phyloP scores from a whole-genome alignment of 352 stramenopile genomes.

The Globisporangium recalcitrans region DNA sequence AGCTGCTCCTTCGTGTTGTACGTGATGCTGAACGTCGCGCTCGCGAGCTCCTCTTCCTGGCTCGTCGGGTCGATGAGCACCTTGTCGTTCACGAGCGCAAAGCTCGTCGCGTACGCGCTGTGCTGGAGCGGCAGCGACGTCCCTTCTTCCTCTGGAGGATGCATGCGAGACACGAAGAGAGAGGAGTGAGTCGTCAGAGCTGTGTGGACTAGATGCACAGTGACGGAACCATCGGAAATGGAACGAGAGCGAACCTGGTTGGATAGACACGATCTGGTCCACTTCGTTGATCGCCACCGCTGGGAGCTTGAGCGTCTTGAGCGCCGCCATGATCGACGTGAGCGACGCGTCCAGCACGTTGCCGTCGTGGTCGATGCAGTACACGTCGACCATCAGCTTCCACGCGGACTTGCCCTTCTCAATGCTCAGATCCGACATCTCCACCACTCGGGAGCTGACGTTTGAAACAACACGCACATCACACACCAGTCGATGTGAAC shows the following conservation, averaged over 20 bases:
- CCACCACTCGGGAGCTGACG: slow-evolving; percentile 65
- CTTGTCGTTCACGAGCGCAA: slow-evolving; percentile 48
- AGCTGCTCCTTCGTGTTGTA: slow-evolving; percentile 64
- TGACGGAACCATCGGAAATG: neutral
- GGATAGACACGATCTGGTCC: slow-evolving; percentile 68
- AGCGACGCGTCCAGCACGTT: slow-evolving; percentile 75
- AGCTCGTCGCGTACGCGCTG: slow-evolving; percentile 57
- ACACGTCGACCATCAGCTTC: slow-evolving; percentile 79
- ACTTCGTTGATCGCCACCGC: slow-evolving; percentile 55
- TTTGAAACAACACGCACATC: slow-evolving; percentile 1
- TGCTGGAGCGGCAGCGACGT: slow-evolving; percentile 52
- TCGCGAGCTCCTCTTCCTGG: slow-evolving; percentile 63
- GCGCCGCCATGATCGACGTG: slow-evolving; percentile 60
- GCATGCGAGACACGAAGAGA: neutral
- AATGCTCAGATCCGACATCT: slow-evolving; percentile 75
- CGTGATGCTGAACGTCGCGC: slow-evolving; percentile 51
- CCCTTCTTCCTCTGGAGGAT: slow-evolving; percentile 37
- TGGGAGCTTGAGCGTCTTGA: slow-evolving; percentile 59
- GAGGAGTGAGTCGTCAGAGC: neutral
- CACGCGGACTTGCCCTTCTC: slow-evolving; percentile 70
- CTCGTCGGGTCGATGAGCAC: slow-evolving; percentile 70
- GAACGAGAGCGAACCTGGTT: slow-evolving; percentile 29
- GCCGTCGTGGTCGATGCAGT: slow-evolving; percentile 77
- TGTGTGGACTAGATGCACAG: neutral
- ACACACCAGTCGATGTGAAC: neutral